phyloP scores from a whole-genome alignment of 2,329 filamentous ascomycete genomes.

The Apiospora arundinis region DNA sequence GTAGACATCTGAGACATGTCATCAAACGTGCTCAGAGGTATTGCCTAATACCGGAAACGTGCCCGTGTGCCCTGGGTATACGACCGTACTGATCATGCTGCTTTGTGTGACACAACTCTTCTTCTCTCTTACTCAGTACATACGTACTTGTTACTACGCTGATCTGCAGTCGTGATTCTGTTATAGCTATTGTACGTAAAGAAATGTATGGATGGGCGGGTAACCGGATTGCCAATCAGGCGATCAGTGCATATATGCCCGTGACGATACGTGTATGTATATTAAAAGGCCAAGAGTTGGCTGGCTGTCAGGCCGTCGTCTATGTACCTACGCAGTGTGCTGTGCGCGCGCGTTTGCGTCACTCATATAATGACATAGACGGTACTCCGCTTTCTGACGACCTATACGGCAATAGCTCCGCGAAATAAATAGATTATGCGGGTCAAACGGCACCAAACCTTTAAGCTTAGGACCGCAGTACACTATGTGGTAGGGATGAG shows the following conservation, averaged over 20 bases:
- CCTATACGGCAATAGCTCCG: conserved; percentile 14
- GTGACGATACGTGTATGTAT: neutral
- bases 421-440: conserved; percentile 15
- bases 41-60: conserved; percentile 1
- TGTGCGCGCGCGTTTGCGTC: neutral
- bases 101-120: neutral
- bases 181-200: neutral
- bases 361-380: conserved; percentile 11
- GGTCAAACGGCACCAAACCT: conserved; percentile 11
- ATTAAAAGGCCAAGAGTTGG: neutral
- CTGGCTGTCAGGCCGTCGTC: neutral
- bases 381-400: conserved; percentile 8
- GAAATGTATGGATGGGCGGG: neutral
- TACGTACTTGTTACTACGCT: neutral
- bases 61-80: conserved; percentile 4
- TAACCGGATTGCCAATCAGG: neutral
- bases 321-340: neutral
- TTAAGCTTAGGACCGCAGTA: neutral
- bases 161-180: neutral
- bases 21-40: conserved; percentile 9
- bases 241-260: conserved; percentile 11
- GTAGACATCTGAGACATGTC: conserved; percentile 13
- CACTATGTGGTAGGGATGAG: neutral
- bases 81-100: neutral
- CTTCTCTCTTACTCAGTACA: neutral